phyloP scores from a whole-genome alignment of 768 basidiomycete genomes.

The Cubamyces sp. region DNA sequence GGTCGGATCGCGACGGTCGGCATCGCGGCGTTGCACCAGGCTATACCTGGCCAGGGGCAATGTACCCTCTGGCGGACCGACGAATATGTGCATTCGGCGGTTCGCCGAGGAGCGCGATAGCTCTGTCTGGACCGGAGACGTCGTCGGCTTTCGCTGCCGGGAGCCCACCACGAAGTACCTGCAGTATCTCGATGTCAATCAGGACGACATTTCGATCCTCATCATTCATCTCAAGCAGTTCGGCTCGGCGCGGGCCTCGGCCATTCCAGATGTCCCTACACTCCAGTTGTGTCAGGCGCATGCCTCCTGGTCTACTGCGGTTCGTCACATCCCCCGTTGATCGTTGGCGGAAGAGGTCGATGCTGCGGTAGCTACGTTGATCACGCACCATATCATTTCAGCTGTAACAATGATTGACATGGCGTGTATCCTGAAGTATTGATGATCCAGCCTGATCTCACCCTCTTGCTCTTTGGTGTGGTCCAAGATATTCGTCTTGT shows the following conservation, averaged over 20 bases:
- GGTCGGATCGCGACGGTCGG: background rate
- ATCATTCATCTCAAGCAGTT: slow-evolving; percentile 5
- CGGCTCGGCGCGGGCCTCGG: background rate
- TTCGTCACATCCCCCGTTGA: too few species aligned
- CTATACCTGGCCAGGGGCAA: slow-evolving; percentile 8
- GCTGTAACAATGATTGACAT: too few species aligned
- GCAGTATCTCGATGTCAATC: slow-evolving; percentile 14
- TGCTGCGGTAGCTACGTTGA: background rate
- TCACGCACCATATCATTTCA: too few species aligned
- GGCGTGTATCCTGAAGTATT: too few species aligned
- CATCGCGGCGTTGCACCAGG: background rate
- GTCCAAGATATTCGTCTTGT: too few species aligned
- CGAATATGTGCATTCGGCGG: slow-evolving; percentile 10
- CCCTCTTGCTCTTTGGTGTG: too few species aligned
- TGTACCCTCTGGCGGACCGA: background rate
- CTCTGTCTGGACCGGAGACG: background rate
- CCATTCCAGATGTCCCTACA: background rate
- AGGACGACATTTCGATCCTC: slow-evolving; percentile 4
- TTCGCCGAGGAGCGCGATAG: background rate
- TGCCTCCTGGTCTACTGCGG: too few species aligned
- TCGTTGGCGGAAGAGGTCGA: background rate
- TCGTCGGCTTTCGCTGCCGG: slow-evolving; percentile 5
- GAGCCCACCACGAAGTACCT: slow-evolving; percentile 11
- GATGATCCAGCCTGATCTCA: too few species aligned
- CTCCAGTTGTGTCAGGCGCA: background rate